Percentiles rank a stretch among this genome's conserved stretches.
Conservation (phyloP, 306 rosid genomes). For the Quercus rubra region DNA sequence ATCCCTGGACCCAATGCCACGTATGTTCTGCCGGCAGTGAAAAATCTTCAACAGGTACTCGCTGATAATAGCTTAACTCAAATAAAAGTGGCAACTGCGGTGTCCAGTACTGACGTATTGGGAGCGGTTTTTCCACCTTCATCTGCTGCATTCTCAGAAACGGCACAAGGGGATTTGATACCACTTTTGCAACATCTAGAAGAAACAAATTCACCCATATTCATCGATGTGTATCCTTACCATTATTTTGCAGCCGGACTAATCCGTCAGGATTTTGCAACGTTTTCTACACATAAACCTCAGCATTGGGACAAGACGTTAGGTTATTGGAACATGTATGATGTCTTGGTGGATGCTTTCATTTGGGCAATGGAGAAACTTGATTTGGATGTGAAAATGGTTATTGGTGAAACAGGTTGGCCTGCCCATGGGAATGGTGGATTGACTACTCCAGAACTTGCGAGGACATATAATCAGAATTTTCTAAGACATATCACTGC, state of each 20-base stretch:
- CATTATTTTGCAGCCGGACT: neutral
- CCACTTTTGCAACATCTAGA: neutral
- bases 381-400: constrained; percentile 2
- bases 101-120: neutral
- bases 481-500: constrained; percentile 3
- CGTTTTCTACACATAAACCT: neutral
- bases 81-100: constrained; percentile 29
- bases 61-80: neutral
- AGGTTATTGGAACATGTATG: constrained; percentile 9
- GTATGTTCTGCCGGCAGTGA: neutral
- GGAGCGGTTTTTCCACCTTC: constrained; percentile 27
- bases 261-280: neutral
- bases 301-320: neutral
- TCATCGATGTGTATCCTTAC: neutral
- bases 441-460: constrained; percentile 12
- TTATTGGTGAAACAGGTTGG: constrained; percentile 41
- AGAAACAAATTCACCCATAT: neutral
- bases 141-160: neutral
- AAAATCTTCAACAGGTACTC: neutral
- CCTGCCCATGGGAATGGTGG: constrained; percentile 30
- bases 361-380: constrained; percentile 23
- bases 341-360: constrained; percentile 37
- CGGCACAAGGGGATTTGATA: neutral
- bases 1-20: neutral
- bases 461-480: constrained; percentile 24